phyloP scores from a whole-genome alignment of 1,284 basidiomycete genomes.

The Cerrena zonata region DNA sequence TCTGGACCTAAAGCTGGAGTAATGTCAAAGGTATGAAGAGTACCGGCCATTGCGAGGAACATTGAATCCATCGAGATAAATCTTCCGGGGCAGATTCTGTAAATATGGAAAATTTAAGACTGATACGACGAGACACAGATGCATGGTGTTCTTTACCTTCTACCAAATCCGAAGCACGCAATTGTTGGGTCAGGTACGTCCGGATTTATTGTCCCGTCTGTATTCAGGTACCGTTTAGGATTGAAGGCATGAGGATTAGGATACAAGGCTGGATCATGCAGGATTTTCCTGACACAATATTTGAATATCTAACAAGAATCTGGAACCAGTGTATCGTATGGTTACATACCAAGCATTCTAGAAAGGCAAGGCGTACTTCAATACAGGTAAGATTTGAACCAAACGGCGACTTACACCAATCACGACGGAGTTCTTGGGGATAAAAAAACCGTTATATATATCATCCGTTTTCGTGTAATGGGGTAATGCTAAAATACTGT shows the following conservation, averaged over 20 bases:
- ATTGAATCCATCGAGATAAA: background rate
- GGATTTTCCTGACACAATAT: conserved; percentile 4
- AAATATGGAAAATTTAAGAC: background rate
- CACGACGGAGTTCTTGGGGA: conserved; percentile 6
- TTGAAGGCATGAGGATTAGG: conserved; percentile 15
- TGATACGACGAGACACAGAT: background rate
- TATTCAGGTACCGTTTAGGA: conserved; percentile 16
- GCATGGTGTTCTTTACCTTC: conserved; percentile 7
- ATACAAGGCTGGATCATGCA: conserved; percentile 13
- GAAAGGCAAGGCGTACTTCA: background rate
- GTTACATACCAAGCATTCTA: background rate
- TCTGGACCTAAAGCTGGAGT: background rate
- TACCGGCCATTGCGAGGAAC: background rate
- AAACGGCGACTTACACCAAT: background rate
- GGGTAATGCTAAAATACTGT: background rate
- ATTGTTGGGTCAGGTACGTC: conserved; percentile 9
- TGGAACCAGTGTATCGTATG: background rate
- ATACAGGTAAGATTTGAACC: background rate
- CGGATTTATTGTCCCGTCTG: conserved; percentile 13
- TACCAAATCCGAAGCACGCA: conserved; percentile 17
- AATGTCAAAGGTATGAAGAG: conserved; percentile 2
- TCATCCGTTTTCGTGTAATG: conserved; percentile 11
- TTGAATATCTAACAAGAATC: background rate
- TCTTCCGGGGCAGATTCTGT: background rate
- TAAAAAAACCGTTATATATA: conserved; percentile 8